Evolutionary conservation across 2,329 filamentous ascomycete species (phyloP).

Genomic region (Phaeosphaeriaceae sp.): DNA sequence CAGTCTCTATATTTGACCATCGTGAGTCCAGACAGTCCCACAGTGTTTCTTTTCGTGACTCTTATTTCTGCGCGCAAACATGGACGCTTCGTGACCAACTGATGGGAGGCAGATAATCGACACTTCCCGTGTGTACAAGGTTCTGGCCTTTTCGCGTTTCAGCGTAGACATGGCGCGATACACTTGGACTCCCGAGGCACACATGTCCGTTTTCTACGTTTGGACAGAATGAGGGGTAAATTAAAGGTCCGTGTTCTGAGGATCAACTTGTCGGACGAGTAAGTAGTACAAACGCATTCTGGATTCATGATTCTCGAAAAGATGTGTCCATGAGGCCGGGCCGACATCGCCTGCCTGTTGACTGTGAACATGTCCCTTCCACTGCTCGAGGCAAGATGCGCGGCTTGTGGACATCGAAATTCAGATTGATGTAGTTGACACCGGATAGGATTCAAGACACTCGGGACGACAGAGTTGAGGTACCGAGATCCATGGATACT

Average conservation of each 20-base stretch:
- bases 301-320: neutral
- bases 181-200: neutral
- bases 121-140: neutral
- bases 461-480: no score
- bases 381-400: no score
- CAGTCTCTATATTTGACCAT: constrained; percentile 30
- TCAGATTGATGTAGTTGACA: no score
- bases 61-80: neutral
- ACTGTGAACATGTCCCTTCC: neutral
- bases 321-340: neutral
- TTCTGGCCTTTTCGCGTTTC: neutral
- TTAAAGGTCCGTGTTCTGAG: constrained; percentile 18
- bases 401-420: no score
- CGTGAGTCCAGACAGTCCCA: constrained; percentile 14
- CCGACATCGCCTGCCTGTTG: neutral
- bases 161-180: neutral
- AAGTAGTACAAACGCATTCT: neutral
- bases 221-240: constrained; percentile 6
- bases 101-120: neutral
- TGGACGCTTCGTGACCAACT: neutral
- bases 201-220: neutral
- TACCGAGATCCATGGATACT: neutral
- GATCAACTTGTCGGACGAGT: constrained; percentile 7
- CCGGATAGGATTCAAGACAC: no score
- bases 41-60: constrained; percentile 8